These are phyloP conservation scores for Salix caprea DNA, from an alignment of 345 rosid species.

Conservation along the genomic window DNA sequence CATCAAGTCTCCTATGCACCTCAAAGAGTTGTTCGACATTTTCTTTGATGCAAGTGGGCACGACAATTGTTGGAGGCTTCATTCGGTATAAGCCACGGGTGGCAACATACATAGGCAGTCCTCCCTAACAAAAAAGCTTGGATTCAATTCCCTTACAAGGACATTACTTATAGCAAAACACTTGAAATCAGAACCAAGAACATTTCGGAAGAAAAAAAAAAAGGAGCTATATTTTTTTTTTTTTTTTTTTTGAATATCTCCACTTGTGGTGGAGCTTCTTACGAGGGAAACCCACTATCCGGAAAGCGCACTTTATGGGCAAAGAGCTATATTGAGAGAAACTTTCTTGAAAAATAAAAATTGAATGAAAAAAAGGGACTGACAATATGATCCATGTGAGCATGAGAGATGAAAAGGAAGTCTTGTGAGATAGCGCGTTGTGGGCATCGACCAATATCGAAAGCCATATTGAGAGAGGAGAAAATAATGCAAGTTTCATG, in stretches of 20 bases:
- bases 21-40: conserved; percentile 71
- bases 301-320: no score
- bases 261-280: no score
- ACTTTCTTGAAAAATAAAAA: neutral
- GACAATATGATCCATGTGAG: conserved; percentile 96
- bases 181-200: no score
- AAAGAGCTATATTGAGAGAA: neutral
- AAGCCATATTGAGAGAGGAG: conserved; percentile 70
- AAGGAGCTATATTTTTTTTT: no score
- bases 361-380: conserved; percentile 13
- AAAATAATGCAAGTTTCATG: conserved; percentile 91
- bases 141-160: neutral
- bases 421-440: conserved; percentile 84
- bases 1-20: conserved; percentile 71
- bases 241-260: no score
- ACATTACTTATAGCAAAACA: no score
- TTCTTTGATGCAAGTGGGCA: conserved; percentile 60
- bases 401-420: conserved; percentile 89
- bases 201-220: neutral
- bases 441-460: conserved; percentile 93
- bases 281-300: no score
- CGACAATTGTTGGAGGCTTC: conserved; percentile 86
- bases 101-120: conserved; percentile 92
- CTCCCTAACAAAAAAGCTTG: conserved; percentile 50
- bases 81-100: conserved; percentile 72